Percentiles rank a stretch among this genome's conserved stretches.
Evolutionary conservation across 768 basidiomycete genomes (phyloP).

Genomic region (Suillus decipiens): DNA sequence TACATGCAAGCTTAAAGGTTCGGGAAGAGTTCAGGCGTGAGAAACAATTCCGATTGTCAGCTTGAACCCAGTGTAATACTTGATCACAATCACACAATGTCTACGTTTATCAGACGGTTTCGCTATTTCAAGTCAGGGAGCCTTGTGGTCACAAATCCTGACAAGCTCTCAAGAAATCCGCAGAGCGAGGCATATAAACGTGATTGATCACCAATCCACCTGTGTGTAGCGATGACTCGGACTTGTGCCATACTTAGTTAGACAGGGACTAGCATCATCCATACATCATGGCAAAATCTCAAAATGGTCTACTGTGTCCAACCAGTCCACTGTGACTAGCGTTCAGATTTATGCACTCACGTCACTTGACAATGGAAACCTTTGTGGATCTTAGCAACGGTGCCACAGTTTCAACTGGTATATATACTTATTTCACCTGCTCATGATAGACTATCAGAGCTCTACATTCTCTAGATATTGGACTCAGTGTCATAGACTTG

Average conservation of each 20-base stretch:
- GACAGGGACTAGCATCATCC: background rate
- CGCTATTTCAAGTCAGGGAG: background rate
- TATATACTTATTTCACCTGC: background rate
- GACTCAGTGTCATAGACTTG: constrained; percentile 1
- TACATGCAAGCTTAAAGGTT: background rate
- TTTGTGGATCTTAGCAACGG: background rate
- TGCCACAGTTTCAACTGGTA: background rate
- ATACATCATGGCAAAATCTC: background rate
- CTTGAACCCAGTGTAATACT: too few relatives aligned
- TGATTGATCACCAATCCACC: background rate
- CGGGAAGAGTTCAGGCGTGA: background rate
- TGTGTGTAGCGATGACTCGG: background rate
- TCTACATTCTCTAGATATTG: background rate
- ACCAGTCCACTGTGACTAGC: background rate
- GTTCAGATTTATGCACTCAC: background rate
- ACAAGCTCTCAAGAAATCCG: background rate
- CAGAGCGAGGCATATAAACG: background rate
- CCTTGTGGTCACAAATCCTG: background rate
- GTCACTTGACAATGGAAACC: background rate
- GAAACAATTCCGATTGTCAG: background rate
- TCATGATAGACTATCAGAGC: background rate
- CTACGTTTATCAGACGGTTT: background rate
- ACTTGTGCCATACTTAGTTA: background rate
- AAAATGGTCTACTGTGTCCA: too few relatives aligned
- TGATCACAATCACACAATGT: background rate